These are phyloP conservation scores for Naganishia friedmannii DNA, from an alignment of 768 basidiomycete species.

Conservation along the genomic window DNA sequence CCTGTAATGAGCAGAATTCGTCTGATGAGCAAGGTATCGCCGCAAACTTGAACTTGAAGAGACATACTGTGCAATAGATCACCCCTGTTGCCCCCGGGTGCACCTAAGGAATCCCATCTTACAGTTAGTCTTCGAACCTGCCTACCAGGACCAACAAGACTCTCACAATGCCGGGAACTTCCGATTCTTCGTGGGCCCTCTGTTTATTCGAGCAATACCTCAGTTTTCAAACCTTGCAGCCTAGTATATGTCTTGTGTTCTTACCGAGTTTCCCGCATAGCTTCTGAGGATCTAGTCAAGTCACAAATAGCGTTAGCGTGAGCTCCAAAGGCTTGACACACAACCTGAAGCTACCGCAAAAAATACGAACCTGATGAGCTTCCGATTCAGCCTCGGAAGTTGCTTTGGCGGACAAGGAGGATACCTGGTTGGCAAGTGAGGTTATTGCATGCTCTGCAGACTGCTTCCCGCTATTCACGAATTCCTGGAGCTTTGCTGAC, in stretches of 20 bases:
- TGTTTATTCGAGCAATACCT: background rate
- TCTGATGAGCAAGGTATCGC: background rate
- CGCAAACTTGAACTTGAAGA: too few species aligned
- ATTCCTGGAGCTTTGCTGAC: background rate
- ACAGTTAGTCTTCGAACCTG: background rate
- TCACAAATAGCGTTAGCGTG: background rate
- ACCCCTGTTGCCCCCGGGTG: constrained; percentile 55
- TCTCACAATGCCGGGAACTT: constrained; percentile 14
- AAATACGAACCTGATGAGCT: constrained; percentile 21
- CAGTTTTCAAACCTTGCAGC: background rate
- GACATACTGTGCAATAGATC: constrained; percentile 70
- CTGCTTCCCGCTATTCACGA: background rate
- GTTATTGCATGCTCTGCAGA: background rate
- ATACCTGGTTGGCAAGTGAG: background rate
- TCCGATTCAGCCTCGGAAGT: constrained; percentile 2
- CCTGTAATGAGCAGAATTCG: constrained; percentile 41
- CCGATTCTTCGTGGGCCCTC: background rate
- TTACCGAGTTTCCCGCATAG: constrained; percentile 29
- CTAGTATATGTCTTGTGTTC: background rate
- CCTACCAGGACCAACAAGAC: background rate
- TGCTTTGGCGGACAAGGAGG: background rate
- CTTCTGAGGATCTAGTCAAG: constrained; percentile 33
- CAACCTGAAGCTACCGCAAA: background rate
- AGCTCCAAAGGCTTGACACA: background rate
- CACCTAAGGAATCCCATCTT: constrained; percentile 24